phyloP scores from a whole-genome alignment of 164 flowering plant genomes.

The Umbellularia californica region DNA sequence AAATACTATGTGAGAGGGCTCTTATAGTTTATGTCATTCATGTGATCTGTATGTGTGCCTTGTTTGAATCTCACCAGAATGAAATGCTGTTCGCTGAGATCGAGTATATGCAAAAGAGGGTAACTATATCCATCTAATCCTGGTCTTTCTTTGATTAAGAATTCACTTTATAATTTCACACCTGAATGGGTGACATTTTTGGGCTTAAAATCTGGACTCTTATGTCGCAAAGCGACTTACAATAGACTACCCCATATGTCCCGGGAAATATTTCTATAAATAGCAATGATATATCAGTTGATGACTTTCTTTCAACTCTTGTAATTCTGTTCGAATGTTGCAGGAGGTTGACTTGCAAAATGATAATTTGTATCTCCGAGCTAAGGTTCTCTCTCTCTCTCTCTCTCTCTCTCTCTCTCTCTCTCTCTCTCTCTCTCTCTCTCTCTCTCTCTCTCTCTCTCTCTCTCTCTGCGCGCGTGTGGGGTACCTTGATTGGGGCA shows the following conservation, averaged over 20 bases:
- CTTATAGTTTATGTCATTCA: neutral
- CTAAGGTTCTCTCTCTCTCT: conserved; percentile 53
- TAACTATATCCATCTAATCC: conserved; percentile 17
- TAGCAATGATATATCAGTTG: neutral
- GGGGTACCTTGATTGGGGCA: neutral
- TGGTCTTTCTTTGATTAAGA: neutral
- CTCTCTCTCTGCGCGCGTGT: neutral
- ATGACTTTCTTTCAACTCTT: neutral
- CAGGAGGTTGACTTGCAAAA: conserved; percentile 88
- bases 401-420: neutral
- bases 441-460: neutral
- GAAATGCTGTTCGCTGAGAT: conserved; percentile 78
- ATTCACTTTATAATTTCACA: neutral
- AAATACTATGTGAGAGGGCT: neutral
- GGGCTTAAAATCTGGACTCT: too few relatives aligned
- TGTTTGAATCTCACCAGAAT: conserved; percentile 44
- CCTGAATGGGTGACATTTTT: neutral
- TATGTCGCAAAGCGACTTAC: too few relatives aligned
- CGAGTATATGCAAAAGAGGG: conserved; percentile 92
- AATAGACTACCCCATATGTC: too few relatives aligned
- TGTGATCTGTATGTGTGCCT: conserved; percentile 5
- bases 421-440: conserved; percentile 6
- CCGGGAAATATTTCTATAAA: too few relatives aligned
- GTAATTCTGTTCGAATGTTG: conserved; percentile 13
- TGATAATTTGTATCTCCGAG: conserved; percentile 77